A percentile compares a stretch with the other conserved stretches of the same genome.
Conservation (phyloP, 2,329 filamentous ascomycete genomes). For the Emmonsiellopsis sp. region DNA sequence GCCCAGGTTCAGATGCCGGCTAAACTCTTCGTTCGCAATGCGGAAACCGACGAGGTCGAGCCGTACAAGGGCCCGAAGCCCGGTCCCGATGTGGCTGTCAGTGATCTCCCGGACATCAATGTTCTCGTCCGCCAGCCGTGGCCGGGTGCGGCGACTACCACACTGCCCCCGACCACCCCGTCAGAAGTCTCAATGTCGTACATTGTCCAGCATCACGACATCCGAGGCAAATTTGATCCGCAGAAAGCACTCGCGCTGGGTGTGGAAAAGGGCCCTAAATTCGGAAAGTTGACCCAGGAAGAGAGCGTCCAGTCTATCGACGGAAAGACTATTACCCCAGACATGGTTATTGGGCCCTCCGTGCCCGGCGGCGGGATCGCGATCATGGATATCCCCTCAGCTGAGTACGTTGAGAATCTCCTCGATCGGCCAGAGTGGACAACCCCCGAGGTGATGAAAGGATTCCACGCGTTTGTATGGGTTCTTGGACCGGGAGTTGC, state of each 20-base stretch:
- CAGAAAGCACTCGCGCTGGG: constrained; percentile 55
- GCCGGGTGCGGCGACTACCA: constrained; percentile 58
- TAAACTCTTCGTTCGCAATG: constrained; percentile 58
- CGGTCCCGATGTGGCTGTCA: constrained; percentile 25
- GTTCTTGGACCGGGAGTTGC: constrained; percentile 62
- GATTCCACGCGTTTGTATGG: constrained; percentile 67
- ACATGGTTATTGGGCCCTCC: constrained; percentile 69
- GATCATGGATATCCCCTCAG: constrained; percentile 67
- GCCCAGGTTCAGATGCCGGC: constrained; percentile 59
- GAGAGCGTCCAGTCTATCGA: constrained; percentile 52
- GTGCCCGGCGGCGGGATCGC: constrained; percentile 64
- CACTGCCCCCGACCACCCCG: constrained; percentile 59
- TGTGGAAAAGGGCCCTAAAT: constrained; percentile 52
- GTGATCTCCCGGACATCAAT: constrained; percentile 51
- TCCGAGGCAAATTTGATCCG: constrained; percentile 71
- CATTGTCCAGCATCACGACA: constrained; percentile 65
- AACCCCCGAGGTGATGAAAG: constrained; percentile 53
- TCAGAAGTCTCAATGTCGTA: constrained; percentile 69
- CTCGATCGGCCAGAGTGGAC: constrained; percentile 64
- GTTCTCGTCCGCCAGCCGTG: constrained; percentile 69
- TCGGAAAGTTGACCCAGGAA: constrained; percentile 52
- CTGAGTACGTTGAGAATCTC: constrained; percentile 60
- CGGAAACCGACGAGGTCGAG: constrained; percentile 52
- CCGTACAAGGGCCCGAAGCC: constrained; percentile 61
- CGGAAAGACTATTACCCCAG: constrained; percentile 64